Evolutionary conservation across 495 filamentous ascomycete species (phyloP).

Genomic region (Bacidia gigantensis): DNA sequence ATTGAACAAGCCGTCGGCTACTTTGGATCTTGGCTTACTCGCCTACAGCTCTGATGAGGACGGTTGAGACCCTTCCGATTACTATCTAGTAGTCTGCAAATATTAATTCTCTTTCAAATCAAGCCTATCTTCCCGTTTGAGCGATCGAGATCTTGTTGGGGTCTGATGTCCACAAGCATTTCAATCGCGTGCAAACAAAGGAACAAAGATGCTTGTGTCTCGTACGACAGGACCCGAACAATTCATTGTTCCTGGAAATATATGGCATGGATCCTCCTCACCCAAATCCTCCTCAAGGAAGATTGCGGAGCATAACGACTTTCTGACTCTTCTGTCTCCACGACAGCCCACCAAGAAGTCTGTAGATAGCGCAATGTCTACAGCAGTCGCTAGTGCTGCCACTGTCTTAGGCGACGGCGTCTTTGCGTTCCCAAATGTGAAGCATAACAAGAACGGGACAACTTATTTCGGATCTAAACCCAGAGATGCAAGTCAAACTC

Average conservation of each 20-base stretch:
- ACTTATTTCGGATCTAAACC: constrained; percentile 4
- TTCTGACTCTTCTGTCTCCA: neutral
- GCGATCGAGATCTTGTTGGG: neutral
- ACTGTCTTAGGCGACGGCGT: neutral
- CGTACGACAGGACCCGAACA: neutral
- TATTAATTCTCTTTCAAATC: neutral
- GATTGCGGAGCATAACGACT: constrained; percentile 1
- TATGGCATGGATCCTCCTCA: constrained; percentile 3
- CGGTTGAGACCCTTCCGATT: neutral
- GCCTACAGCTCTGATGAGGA: constrained; percentile 34
- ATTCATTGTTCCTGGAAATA: neutral
- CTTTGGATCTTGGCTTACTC: constrained; percentile 24
- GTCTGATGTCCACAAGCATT: neutral
- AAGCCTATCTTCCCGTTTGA: neutral
- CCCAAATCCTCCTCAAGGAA: neutral
- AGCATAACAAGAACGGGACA: too few relatives aligned
- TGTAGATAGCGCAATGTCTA: neutral
- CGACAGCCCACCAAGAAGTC: neutral
- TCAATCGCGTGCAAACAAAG: neutral
- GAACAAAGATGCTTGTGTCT: neutral
- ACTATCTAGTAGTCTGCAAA: neutral
- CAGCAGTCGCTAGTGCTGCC: neutral
- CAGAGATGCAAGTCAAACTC: neutral
- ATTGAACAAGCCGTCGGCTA: neutral
- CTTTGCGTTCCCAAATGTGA: too few relatives aligned